Percentiles rank a stretch among this genome's conserved stretches.
These are phyloP conservation scores for Thyridium curvatum DNA, from an alignment of 2,329 filamentous ascomycete species.

Conservation along the genomic window DNA sequence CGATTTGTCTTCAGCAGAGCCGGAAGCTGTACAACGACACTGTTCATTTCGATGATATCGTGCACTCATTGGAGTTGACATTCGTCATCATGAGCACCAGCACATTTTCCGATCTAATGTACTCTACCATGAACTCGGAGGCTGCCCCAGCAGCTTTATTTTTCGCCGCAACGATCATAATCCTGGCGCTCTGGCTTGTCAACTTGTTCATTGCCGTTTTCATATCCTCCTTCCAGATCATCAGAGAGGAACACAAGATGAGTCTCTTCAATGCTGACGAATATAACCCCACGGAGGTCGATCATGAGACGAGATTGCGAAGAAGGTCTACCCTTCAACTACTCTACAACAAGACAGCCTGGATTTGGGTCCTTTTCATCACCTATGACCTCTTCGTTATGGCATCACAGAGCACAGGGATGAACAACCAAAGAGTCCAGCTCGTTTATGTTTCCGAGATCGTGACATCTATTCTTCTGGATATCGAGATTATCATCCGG, in stretches of 20 bases:
- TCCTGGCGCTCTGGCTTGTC: slow-evolving; percentile 90
- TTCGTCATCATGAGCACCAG: slow-evolving; percentile 98
- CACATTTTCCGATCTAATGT: slow-evolving; percentile 90
- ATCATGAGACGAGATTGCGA: slow-evolving; percentile 30
- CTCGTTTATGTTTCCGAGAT: slow-evolving; percentile 71
- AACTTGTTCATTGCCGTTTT: slow-evolving; percentile 93
- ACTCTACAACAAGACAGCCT: slow-evolving; percentile 65
- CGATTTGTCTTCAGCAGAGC: slow-evolving; percentile 68
- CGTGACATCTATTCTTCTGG: slow-evolving; percentile 67
- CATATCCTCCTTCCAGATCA: slow-evolving; percentile 94
- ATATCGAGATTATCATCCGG: slow-evolving; percentile 75
- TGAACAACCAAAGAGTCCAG: slow-evolving; percentile 56
- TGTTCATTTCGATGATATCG: slow-evolving; percentile 88
- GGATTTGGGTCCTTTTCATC: slow-evolving; percentile 76
- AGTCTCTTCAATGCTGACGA: slow-evolving; percentile 83
- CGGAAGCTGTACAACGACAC: slow-evolving; percentile 73
- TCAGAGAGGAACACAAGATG: slow-evolving; percentile 86
- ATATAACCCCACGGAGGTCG: slow-evolving; percentile 28
- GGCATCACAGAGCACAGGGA: slow-evolving; percentile 61
- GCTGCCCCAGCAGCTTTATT: slow-evolving; percentile 79
- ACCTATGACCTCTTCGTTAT: slow-evolving; percentile 71
- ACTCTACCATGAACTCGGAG: slow-evolving; percentile 84
- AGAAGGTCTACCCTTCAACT: slow-evolving; percentile 51
- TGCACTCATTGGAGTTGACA: slow-evolving; percentile 83
- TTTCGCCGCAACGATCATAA: slow-evolving; percentile 68